Conservation (phyloP, 1,284 basidiomycete species). For the Pulchroboletus neoregius region DNA sequence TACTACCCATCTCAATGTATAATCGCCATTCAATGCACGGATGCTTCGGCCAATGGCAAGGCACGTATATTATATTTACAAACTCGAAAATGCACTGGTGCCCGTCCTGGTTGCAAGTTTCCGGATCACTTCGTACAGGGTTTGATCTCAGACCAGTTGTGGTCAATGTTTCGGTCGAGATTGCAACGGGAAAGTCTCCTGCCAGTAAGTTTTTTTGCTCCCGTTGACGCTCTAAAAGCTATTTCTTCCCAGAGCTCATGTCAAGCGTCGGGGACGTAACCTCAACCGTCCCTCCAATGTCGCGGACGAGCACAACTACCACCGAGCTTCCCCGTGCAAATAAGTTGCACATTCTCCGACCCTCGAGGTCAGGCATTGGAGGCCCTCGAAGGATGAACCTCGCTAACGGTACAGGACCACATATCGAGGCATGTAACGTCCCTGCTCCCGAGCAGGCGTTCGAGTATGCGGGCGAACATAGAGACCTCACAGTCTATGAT, state of each 20-base stretch:
- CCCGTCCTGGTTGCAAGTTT: not conserved
- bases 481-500: not conserved
- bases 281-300: constrained; percentile 13
- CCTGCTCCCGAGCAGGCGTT: constrained; percentile 1
- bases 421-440: not conserved
- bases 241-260: constrained; percentile 4
- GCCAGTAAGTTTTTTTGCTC: constrained; percentile 5
- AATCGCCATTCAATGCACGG: constrained; percentile 37
- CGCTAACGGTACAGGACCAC: not conserved
- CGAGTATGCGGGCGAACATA: not conserved
- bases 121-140: not conserved
- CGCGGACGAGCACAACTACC: constrained; percentile 4
- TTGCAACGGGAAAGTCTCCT: constrained; percentile 5
- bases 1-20: constrained; percentile 37
- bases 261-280: constrained; percentile 15
- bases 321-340: not conserved
- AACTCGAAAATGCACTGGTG: not conserved
- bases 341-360: constrained; percentile 1
- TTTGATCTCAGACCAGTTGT: constrained; percentile 15
- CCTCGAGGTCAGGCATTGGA: constrained; percentile 19
- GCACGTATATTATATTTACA: constrained; percentile 10
- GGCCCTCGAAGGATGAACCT: constrained; percentile 27
- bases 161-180: constrained; percentile 7
- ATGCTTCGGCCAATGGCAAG: constrained; percentile 29
- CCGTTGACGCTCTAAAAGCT: not conserved